Base-by-base conservation (phyloP, 805 yeast species). In the Metschnikowia continentalis region DNA sequence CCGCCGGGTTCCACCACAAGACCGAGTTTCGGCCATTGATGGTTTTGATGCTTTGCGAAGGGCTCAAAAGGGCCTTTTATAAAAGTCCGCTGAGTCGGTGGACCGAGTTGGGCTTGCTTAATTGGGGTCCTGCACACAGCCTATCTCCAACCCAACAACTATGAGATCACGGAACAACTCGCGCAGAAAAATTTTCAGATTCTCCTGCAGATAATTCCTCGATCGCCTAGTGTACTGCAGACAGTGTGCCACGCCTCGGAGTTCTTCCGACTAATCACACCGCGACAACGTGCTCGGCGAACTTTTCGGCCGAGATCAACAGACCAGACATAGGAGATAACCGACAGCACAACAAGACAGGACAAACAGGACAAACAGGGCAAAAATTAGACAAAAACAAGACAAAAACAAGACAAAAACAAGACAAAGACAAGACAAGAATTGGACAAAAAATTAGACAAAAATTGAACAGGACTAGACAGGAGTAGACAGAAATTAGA, bases 161-260 rank as follows among this genome's bases (percentile, higher is more conserved):
- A 44, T 44, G 41, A 35, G 47, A 44, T 44, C 47, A 44, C 47
- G 47, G 47, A 44, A 44, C 23, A 44, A 44, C 47, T 44, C 40
- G 40, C 47, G 47, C 47, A 44, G 35, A 44, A 44, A 44, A 44
- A 35, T 44, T 44, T 44, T 44, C 47, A 44, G 47, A 44, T 44
- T 44, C 8, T 22, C 40, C 47, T 35, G 47, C 41, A 44, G 17
- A 2, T 26, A 22, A 1, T 5, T 14, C 5, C 35, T 15, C 47
- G 13, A 8, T 42, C n/a, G 14, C 32, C 32, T 35, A 32, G 14
- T 2, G n/a, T 6, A 13, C 14, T 42, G 46, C 46, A 33, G 32
- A 19, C 15, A 19, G 15, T 3, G 3, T 11, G 10, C 33, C 43
- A 40, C 44, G 45, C 17, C 47, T 44, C 47, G 47, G 47, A 44